Base-by-base conservation (phyloP, 2,329 filamentous ascomycete genomes). In the Simplicillium sp. region DNA sequence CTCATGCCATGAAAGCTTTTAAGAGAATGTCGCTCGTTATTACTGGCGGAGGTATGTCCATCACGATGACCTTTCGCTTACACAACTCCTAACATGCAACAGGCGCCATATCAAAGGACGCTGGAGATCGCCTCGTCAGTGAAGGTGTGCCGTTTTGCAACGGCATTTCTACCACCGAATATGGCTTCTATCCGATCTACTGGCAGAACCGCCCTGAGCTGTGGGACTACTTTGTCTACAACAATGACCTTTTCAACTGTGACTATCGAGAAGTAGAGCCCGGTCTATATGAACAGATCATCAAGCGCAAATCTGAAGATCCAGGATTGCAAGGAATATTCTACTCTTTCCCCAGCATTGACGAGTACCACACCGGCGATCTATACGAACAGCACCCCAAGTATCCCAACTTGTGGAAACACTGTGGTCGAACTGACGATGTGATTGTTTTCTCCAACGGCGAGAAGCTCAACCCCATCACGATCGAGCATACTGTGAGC, bases 381-480 rank as follows among this genome's bases (percentile, higher is more conserved):
- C 59, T 70, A 42, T 62, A 55, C 4, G 57, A 72, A 6, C 36
- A 66, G 3, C 64, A 69, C 39, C 65, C 65, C 0, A 59, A 55
- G 1, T 38, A 59, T 3, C 54, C 56, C 0, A 45, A 64, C 36
- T 52, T 60, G 42, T 69, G 45, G 44, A 29, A 33, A 7, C 46
- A 44, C 11, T n/a, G 37, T 2, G 43, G 43, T 2, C 39, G 49
- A 13, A 8, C 40, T 1, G 69, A 73, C 43, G 64, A 69, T 44
- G 54, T 73, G 34, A 64, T 73, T 13, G 68, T 73, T 12, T 63
- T 74, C 32, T 65, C 62, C 2, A 71, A 65, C 39, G 69, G 69
- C 18, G 66, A 71, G 53, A 73, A 73, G 49, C 47, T 73, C 9
- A 74, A 74, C 44, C 50, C 53, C 5, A 52, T 66, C 3, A 59